These are phyloP conservation scores for Cucumis hystrix DNA, from an alignment of 306 rosid genomes.

Conservation along the genomic window DNA sequence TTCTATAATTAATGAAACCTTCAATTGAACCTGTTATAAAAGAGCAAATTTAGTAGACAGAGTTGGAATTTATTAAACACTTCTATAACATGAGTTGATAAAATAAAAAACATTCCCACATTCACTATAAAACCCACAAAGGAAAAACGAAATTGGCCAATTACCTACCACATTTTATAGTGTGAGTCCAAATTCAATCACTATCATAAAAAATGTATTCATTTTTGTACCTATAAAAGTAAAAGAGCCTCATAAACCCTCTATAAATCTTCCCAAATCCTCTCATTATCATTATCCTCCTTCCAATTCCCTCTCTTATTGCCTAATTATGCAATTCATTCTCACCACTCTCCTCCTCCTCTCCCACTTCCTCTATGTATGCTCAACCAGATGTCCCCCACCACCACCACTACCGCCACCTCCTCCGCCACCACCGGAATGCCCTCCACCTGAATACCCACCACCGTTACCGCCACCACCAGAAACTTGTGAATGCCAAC, in stretches of 20 bases:
- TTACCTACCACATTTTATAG: neutral
- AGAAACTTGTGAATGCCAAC: neutral
- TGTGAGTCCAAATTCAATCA: neutral
- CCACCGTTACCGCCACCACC: neutral
- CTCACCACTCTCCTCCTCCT: slow-evolving; percentile 4
- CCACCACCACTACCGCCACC: neutral
- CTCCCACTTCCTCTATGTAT: neutral
- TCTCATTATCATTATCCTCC: neutral
- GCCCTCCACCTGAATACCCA: neutral
- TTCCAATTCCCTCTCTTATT: neutral
- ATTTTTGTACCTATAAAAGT: neutral
- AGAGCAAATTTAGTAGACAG: no score
- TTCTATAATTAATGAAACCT: no score
- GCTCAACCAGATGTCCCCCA: neutral
- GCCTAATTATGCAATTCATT: neutral
- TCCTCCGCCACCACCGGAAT: neutral
- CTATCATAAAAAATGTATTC: neutral
- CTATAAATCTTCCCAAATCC: neutral
- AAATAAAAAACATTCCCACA: neutral
- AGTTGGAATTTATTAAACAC: no score
- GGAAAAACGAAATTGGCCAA: neutral
- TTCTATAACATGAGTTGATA: neutral
- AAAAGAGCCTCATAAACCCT: neutral
- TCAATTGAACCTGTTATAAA: no score
- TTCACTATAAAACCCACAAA: neutral